Percentiles rank a stretch among this genome's conserved stretches.
Evolutionary conservation across 805 yeast genomes (phyloP).

Genomic region (Yamadazyma phyllophila): DNA sequence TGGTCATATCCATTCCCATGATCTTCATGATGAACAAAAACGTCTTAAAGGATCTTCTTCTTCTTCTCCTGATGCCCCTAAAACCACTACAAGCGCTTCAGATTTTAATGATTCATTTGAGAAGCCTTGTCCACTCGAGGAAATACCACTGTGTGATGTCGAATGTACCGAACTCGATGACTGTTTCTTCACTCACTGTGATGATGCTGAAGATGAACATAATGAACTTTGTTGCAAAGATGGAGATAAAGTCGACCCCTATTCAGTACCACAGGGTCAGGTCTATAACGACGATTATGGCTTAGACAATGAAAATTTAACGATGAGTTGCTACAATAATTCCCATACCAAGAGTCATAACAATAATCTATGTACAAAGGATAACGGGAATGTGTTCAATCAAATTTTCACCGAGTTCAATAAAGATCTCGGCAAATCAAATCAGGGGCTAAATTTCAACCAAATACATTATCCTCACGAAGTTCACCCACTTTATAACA

Average conservation of each 20-base stretch:
- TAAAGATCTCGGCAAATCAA: constrained; percentile 18
- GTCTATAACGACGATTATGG: constrained; percentile 13
- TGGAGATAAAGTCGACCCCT: not conserved
- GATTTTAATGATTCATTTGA: not conserved
- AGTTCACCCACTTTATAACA: constrained; percentile 27
- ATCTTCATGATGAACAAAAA: not conserved
- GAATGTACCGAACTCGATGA: constrained; percentile 45
- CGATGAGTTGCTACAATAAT: constrained; percentile 13
- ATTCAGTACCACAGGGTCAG: not conserved
- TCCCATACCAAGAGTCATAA: constrained; percentile 14
- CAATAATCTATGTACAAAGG: constrained; percentile 30
- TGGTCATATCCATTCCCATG: constrained; percentile 61
- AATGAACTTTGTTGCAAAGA: constrained; percentile 1
- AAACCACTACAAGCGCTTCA: not conserved
- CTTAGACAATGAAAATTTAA: constrained; percentile 8
- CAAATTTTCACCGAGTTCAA: constrained; percentile 37
- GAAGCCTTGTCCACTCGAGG: constrained; percentile 21
- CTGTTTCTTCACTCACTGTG: constrained; percentile 38
- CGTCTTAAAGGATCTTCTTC: not conserved
- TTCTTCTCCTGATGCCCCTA: not conserved
- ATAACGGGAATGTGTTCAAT: constrained; percentile 37
- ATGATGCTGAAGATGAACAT: not conserved
- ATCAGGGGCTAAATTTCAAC: not conserved
- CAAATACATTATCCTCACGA: constrained; percentile 42
- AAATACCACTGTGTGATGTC: constrained; percentile 34